A percentile compares a stretch with the other conserved stretches of the same genome.
These are phyloP conservation scores for Aspergillus caelatus DNA, from an alignment of 2,329 filamentous ascomycete species.

Conservation along the genomic window DNA sequence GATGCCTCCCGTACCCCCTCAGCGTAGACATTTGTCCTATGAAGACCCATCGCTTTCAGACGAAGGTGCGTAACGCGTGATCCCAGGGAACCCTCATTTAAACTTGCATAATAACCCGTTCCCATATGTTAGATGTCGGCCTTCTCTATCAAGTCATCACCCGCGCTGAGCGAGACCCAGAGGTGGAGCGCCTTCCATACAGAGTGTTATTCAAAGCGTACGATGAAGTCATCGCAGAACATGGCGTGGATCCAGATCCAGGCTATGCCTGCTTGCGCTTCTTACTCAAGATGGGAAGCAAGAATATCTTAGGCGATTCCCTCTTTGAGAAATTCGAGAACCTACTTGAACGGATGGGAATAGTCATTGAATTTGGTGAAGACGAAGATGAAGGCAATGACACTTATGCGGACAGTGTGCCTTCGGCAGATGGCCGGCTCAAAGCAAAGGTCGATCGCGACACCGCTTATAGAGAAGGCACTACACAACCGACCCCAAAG, in stretches of 20 bases:
- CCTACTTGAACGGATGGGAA: conserved; percentile 69
- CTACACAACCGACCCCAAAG: conserved; percentile 33
- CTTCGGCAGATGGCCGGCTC: conserved; percentile 26
- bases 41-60: conserved; percentile 58
- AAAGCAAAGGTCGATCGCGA: conserved; percentile 23
- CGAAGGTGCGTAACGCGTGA: conserved; percentile 51
- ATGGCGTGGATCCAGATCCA: conserved; percentile 71
- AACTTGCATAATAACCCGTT: conserved; percentile 8
- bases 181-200: conserved; percentile 68
- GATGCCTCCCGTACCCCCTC: conserved; percentile 53
- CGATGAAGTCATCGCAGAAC: conserved; percentile 70
- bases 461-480: conserved; percentile 29
- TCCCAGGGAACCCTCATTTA: not conserved
- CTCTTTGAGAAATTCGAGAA: conserved; percentile 72
- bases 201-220: conserved; percentile 81
- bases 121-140: conserved; percentile 66
- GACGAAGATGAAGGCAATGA: conserved; percentile 32
- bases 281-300: conserved; percentile 75
- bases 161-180: conserved; percentile 68
- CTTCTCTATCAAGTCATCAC: conserved; percentile 76
- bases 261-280: conserved; percentile 77
- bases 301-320: conserved; percentile 54
- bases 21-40: conserved; percentile 44
- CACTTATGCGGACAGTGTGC: conserved; percentile 26
- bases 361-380: conserved; percentile 65